These are phyloP conservation scores for Solanum lignicaule DNA, from an alignment of 257 asterid genomes.

Conservation along the genomic window DNA sequence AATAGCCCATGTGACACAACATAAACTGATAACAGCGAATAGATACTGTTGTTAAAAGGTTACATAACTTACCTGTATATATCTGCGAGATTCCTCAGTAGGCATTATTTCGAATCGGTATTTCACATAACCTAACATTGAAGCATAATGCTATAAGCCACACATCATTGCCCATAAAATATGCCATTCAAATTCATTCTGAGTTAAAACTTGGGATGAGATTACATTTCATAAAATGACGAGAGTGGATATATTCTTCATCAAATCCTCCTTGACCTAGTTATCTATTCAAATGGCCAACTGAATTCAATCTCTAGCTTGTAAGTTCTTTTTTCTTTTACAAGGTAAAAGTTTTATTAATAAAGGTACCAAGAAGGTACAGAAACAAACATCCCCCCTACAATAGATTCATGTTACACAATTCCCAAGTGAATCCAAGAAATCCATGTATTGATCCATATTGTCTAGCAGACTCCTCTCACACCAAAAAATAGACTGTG, in stretches of 20 bases:
- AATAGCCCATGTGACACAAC: constrained; percentile 2
- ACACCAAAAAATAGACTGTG: neutral
- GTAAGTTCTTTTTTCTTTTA: neutral
- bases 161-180: neutral
- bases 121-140: constrained; percentile 49
- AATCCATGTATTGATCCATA: neutral
- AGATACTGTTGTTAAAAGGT: neutral
- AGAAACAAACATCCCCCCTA: neutral
- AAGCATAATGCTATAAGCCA: constrained; percentile 7
- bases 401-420: neutral
- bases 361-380: neutral
- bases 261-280: neutral
- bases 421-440: neutral
- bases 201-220: neutral
- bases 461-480: neutral
- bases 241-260: neutral
- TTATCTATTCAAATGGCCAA: neutral
- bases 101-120: constrained; percentile 81
- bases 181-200: neutral
- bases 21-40: neutral
- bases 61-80: constrained; percentile 48
- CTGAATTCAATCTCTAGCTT: neutral
- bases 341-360: neutral
- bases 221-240: neutral
- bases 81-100: constrained; percentile 34